A percentile compares a stretch with the other conserved stretches of the same genome.
Evolutionary conservation across 108 stramenopile species (phyloP).

Genomic region (Nitzschia sp.): DNA sequence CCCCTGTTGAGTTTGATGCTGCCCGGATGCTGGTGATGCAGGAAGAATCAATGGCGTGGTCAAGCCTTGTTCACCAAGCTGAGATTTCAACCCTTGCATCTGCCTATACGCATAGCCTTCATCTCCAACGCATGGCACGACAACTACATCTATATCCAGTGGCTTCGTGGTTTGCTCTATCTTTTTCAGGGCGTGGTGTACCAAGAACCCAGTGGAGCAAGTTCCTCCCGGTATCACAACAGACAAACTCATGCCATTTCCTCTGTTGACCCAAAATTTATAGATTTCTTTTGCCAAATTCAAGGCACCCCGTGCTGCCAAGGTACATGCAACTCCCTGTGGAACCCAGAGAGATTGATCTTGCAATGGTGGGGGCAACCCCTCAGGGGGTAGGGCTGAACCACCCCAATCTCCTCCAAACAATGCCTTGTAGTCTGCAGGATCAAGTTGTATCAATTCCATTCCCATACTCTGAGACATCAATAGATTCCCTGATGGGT

Average conservation of each 20-base stretch:
- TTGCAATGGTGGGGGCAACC: slow-evolving; percentile 58
- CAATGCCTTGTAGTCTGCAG: slow-evolving; percentile 56
- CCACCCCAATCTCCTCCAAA: slow-evolving; percentile 75
- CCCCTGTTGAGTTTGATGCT: neutral
- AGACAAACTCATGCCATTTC: slow-evolving; percentile 62
- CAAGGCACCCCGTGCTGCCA: slow-evolving; percentile 58
- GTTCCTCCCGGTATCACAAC: slow-evolving; percentile 81
- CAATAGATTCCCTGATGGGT: slow-evolving; percentile 86
- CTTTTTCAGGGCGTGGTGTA: slow-evolving; percentile 54
- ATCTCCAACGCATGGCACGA: slow-evolving; percentile 84
- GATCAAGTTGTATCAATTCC: slow-evolving; percentile 74
- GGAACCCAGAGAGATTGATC: slow-evolving; percentile 73
- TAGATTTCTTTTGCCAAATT: slow-evolving; percentile 41
- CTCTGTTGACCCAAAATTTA: slow-evolving; percentile 59
- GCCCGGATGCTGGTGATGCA: slow-evolving; percentile 28
- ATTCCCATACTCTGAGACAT: slow-evolving; percentile 77
- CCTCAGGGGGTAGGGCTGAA: slow-evolving; percentile 44
- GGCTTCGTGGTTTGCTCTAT: slow-evolving; percentile 18
- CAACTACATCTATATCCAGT: slow-evolving; percentile 75
- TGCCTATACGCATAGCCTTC: slow-evolving; percentile 70
- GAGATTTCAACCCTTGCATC: slow-evolving; percentile 63
- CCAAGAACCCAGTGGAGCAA: slow-evolving; percentile 69
- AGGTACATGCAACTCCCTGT: slow-evolving; percentile 66
- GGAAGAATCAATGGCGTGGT: slow-evolving; percentile 62
- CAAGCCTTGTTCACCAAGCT: slow-evolving; percentile 25